Base-by-base conservation (phyloP, 1,284 basidiomycete genomes). In the Flammula alnicola region DNA sequence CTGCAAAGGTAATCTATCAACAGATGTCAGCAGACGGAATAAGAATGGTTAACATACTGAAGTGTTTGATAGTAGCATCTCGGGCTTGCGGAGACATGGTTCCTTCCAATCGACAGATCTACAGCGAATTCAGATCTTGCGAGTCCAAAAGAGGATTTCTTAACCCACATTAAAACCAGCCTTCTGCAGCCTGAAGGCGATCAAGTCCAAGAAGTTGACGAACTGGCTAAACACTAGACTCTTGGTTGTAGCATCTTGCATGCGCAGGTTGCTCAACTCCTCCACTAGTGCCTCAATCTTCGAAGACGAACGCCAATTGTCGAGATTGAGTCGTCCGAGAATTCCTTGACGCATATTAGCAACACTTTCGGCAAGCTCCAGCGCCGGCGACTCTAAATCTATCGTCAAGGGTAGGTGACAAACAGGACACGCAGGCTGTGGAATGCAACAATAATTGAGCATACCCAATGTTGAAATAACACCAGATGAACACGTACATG, bases 211-310 rank as follows among this genome's bases (percentile, higher is more conserved):
- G 70, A 93, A 92, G 68, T 90, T 93, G 47, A 94, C 91, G 66
- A 95, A 95, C 69, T 96, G 94, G 55, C 88, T 92, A 66, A 97
- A 99, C 22, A 99, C 96, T 43, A 99, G 82, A 65, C 91, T 95
- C 76, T 99, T 99, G 52, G 94, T 95, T 8, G 95, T 97, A 35
- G 88, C 81, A 67, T 98, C 93, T 64, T 95, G 83, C 52, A 79
- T 71, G 19, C 94, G 79, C 35, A 97, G 77, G 66, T 91, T 91
- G 64, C 81, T 87, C 43, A 99, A 74, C 72, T 99, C 96, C 68
- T 99, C 97, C 1, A 99, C 79, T 1, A 99, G 78, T 1, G 97
- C 96, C 67, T 99, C 97, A 44, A 99, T 94, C 77, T 99, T 99
- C 8, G 95, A 91, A 27, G 93, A 95, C 3, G 94, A 97, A 35